These are phyloP conservation scores for Penicillium angulare DNA, from an alignment of 495 filamentous ascomycete species.

Conservation along the genomic window DNA sequence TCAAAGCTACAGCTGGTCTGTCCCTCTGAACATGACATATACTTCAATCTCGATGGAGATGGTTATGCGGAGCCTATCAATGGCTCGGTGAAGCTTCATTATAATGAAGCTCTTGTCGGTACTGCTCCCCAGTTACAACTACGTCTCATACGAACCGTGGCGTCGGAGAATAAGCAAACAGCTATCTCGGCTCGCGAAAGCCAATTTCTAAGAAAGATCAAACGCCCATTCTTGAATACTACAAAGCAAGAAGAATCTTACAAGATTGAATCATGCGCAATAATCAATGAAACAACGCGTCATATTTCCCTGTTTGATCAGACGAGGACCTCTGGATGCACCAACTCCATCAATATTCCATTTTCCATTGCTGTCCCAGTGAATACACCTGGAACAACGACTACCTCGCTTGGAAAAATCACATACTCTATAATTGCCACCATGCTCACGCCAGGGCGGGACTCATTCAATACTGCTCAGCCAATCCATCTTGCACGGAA, in stretches of 20 bases:
- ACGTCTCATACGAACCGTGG: not conserved
- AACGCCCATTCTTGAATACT: not conserved
- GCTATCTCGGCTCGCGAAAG: not conserved
- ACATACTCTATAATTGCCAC: not conserved
- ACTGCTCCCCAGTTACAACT: not conserved
- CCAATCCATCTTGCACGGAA: not conserved
- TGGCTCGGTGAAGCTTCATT: not conserved
- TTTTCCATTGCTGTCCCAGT: not conserved
- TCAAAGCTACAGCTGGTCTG: not conserved
- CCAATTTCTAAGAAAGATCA: not conserved
- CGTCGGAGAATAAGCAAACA: not conserved
- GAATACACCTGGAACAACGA: not conserved
- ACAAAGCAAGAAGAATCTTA: not conserved
- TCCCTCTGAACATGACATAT: not conserved
- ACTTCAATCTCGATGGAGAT: conserved; percentile 2
- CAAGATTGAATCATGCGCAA: not conserved
- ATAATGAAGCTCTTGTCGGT: not conserved
- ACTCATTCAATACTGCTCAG: not conserved
- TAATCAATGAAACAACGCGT: not conserved
- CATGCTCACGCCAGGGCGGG: not conserved
- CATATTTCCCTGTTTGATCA: not conserved
- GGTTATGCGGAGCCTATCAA: not conserved
- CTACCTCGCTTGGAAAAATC: not conserved
- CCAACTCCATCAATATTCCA: not conserved
- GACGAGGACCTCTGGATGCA: not conserved